Evolutionary conservation across 495 filamentous ascomycete species (phyloP).

Genomic region (Annulohypoxylon maeteangense): DNA sequence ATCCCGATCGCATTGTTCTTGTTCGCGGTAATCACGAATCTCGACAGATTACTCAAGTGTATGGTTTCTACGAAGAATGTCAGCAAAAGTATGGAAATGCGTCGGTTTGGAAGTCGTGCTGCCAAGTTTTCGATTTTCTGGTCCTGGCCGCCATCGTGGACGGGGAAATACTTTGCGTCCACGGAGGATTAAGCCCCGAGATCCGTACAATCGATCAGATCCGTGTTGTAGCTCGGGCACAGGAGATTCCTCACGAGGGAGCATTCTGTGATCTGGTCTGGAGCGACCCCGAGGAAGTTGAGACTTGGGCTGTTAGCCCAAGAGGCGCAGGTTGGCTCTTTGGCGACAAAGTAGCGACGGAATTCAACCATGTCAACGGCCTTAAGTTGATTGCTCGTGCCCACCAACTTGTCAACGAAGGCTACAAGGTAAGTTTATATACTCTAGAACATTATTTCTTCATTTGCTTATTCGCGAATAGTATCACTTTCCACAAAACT

Average conservation of each 20-base stretch:
- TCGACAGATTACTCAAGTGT: slow-evolving; percentile 97
- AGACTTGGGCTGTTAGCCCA: slow-evolving; percentile 96
- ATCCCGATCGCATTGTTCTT: slow-evolving; percentile 92
- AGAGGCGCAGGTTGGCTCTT: slow-evolving; percentile 97
- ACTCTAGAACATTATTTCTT: neutral
- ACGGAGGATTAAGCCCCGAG: slow-evolving; percentile 95
- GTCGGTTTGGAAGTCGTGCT: slow-evolving; percentile 98
- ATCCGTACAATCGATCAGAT: slow-evolving; percentile 97
- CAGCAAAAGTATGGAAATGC: slow-evolving; percentile 98
- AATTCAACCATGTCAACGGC: slow-evolving; percentile 98
- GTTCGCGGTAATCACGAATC: slow-evolving; percentile 98
- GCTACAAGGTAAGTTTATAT: slow-evolving; percentile 77
- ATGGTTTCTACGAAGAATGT: slow-evolving; percentile 99
- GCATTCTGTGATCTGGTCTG: slow-evolving; percentile 98
- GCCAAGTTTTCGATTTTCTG: slow-evolving; percentile 98
- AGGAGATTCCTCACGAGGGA: slow-evolving; percentile 98
- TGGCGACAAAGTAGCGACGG: slow-evolving; percentile 95
- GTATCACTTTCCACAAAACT: slow-evolving; percentile 95
- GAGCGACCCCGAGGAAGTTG: slow-evolving; percentile 98
- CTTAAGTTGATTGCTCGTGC: slow-evolving; percentile 94
- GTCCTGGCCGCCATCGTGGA: slow-evolving; percentile 96
- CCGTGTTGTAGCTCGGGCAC: slow-evolving; percentile 94
- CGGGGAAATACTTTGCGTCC: slow-evolving; percentile 95
- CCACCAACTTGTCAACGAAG: slow-evolving; percentile 97
- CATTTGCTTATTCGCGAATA: slow-evolving; percentile 47